Base-by-base conservation (phyloP, 805 yeast genomes). In the Starmerella stigmatis region DNA sequence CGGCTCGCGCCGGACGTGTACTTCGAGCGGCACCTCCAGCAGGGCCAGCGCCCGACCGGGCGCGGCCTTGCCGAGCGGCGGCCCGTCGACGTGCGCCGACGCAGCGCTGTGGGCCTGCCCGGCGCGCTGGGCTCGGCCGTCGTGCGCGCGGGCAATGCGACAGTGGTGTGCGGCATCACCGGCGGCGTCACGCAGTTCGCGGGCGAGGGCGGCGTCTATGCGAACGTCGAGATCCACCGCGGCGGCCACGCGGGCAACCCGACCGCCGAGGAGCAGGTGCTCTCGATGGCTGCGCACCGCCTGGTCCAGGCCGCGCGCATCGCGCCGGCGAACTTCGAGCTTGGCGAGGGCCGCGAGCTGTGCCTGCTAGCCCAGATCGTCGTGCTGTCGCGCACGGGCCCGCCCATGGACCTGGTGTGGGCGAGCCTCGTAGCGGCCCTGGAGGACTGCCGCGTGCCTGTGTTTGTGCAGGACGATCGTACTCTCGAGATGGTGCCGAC, bases 1-100 rank as follows among this genome's bases (percentile, higher is more conserved):
- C 68, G 92, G 43, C 74, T 88, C 29, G 85, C 94, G 2, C 96
- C 96, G 1, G 94, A 85, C 46, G 60, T 83, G 12, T 81, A 89
- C 5, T 68, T 88, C 35, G 81, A 82, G 59, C 73, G 94, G 57
- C 94, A 86, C 61, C 61, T 88, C 13, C 72, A 80, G 16, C 66
- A 76, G 16, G 89, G 92, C 0, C 58, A 81, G 19, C 77, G 96
- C 51, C 95, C 96, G 9, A 75, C 78, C 38, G 63, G 62, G 7
- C 73, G 96, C 36, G 69, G 71, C 27, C 76, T 79, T 56, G 74
- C 74, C 54, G 95, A 88, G 64, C 82, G 82, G 63, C 76, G 81
- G 52, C 70, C 76, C 2, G 63, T 82, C 2, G 58, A 65, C 11
- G 61, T 76, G 13, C 35, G 31, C 15, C 43, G 36, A 20, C 51